A percentile compares a stretch with the other conserved stretches of the same genome.
Evolutionary conservation across 352 stramenopile species (phyloP).

Genomic region (Phytopythium oedochilum): DNA sequence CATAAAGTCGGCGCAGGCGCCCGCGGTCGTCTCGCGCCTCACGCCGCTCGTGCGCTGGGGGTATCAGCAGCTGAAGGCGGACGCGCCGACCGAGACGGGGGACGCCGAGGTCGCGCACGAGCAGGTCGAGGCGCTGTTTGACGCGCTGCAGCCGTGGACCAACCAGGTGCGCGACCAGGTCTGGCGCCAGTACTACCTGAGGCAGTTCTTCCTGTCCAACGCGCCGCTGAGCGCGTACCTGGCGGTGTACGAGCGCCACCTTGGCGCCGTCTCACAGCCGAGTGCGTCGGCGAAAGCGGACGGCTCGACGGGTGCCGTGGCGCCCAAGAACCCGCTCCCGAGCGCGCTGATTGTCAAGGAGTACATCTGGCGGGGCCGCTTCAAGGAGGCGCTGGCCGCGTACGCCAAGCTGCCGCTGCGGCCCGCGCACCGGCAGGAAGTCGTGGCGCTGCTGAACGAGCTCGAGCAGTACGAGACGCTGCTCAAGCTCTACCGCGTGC

Average conservation of each 20-base stretch:
- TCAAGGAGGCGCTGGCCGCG: slow-evolving; percentile 42
- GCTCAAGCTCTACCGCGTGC: slow-evolving; percentile 41
- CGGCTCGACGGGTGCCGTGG: slow-evolving; percentile 13
- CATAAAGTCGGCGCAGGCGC: slow-evolving; percentile 24
- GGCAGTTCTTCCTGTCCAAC: slow-evolving; percentile 53
- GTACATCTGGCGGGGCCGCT: slow-evolving; percentile 49
- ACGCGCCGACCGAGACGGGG: slow-evolving; percentile 1
- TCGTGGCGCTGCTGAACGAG: slow-evolving; percentile 34
- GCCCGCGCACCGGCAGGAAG: slow-evolving; percentile 18
- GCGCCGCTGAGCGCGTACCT: slow-evolving; percentile 43
- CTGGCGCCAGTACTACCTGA: slow-evolving; percentile 58
- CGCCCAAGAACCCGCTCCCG: slow-evolving; percentile 22
- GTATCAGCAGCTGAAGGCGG: slow-evolving; percentile 15
- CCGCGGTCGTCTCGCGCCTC: slow-evolving; percentile 21
- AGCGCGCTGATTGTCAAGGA: slow-evolving; percentile 36
- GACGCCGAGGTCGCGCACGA: background rate
- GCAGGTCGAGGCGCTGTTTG: slow-evolving; percentile 20
- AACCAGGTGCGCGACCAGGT: slow-evolving; percentile 39
- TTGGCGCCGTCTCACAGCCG: slow-evolving; percentile 1
- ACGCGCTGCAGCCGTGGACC: slow-evolving; percentile 34
- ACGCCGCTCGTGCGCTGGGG: slow-evolving; percentile 31
- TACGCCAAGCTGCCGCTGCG: slow-evolving; percentile 37
- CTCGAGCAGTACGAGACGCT: slow-evolving; percentile 54
- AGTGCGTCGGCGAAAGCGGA: slow-evolving; percentile 4
- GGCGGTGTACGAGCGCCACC: slow-evolving; percentile 15